Evolutionary conservation across 805 yeast species (phyloP).

Genomic region (Metschnikowia reukaufii): DNA sequence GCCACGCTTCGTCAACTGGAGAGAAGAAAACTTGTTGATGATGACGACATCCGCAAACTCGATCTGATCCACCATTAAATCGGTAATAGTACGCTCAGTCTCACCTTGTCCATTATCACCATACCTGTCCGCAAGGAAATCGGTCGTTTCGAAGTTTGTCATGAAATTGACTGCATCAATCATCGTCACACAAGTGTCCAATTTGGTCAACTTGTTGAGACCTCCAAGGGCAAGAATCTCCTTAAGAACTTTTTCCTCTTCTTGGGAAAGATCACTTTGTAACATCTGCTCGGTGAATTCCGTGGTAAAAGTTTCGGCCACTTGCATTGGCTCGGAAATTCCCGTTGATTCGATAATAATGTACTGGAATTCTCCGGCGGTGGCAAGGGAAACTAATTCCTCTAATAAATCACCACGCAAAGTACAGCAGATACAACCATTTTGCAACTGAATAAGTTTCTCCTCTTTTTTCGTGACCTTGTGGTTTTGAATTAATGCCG

Average conservation of each 20-base stretch:
- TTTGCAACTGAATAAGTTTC: constrained; percentile 45
- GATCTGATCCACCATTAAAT: constrained; percentile 46
- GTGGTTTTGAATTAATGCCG: constrained; percentile 39
- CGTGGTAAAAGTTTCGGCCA: constrained; percentile 48
- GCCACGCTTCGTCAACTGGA: constrained; percentile 23
- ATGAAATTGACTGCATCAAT: constrained; percentile 44
- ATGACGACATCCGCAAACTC: constrained; percentile 48
- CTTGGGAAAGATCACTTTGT: constrained; percentile 21
- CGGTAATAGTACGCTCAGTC: constrained; percentile 45
- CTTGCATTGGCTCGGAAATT: constrained; percentile 51
- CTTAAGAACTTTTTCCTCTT: constrained; percentile 21
- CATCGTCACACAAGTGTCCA: constrained; percentile 50
- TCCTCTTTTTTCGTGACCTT: constrained; percentile 42
- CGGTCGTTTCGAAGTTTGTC: constrained; percentile 44
- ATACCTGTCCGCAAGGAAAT: constrained; percentile 41
- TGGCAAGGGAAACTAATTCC: constrained; percentile 39
- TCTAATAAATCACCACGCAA: constrained; percentile 47
- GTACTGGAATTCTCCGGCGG: constrained; percentile 37
- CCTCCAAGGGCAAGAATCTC: constrained; percentile 41
- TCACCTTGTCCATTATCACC: constrained; percentile 42
- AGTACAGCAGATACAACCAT: constrained; percentile 51
- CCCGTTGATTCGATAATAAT: constrained; percentile 49
- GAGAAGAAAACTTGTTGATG: constrained; percentile 31
- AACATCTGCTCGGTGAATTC: constrained; percentile 40
- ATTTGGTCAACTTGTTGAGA: constrained; percentile 34